These are phyloP conservation scores for Furcasterigmium furcatum DNA, from an alignment of 2,329 filamentous ascomycete species.

Conservation along the genomic window DNA sequence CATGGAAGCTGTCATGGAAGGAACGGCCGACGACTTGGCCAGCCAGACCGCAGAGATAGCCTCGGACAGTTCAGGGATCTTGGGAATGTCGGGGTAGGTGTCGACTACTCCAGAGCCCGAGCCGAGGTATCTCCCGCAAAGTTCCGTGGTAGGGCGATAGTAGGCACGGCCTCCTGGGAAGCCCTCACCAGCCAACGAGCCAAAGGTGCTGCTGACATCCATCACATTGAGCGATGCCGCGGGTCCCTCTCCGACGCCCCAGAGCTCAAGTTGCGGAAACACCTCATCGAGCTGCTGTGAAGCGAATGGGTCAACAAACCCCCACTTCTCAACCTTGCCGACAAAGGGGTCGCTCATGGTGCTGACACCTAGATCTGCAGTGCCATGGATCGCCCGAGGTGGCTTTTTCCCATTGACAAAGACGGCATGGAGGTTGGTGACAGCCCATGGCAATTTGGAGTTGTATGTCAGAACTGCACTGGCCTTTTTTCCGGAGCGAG, in stretches of 20 bases:
- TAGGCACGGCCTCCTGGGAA: conserved; percentile 79
- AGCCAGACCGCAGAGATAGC: conserved; percentile 83
- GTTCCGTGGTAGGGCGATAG: conserved; percentile 71
- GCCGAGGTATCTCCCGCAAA: conserved; percentile 71
- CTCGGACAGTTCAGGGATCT: conserved; percentile 66
- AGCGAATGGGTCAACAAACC: conserved; percentile 69
- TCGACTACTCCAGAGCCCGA: conserved; percentile 57
- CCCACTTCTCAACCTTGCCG: conserved; percentile 80
- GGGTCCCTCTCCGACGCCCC: conserved; percentile 75
- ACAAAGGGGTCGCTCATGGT: conserved; percentile 76
- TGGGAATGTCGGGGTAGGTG: conserved; percentile 71
- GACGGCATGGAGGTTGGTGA: conserved; percentile 76
- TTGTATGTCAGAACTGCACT: conserved; percentile 81
- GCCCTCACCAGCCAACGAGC: conserved; percentile 81
- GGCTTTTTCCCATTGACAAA: conserved; percentile 72
- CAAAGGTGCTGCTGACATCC: conserved; percentile 85
- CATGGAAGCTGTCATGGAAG: conserved; percentile 70
- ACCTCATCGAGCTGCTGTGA: conserved; percentile 77
- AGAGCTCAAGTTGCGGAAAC: conserved; percentile 69
- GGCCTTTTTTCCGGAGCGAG: conserved; percentile 57
- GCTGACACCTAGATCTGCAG: conserved; percentile 73
- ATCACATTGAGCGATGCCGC: conserved; percentile 81
- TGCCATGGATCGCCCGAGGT: conserved; percentile 79
- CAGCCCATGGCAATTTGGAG: conserved; percentile 74
- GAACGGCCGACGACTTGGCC: conserved; percentile 73